Conservation (phyloP, 2,329 filamentous ascomycete genomes). For the Colletotrichum graminicola region DNA sequence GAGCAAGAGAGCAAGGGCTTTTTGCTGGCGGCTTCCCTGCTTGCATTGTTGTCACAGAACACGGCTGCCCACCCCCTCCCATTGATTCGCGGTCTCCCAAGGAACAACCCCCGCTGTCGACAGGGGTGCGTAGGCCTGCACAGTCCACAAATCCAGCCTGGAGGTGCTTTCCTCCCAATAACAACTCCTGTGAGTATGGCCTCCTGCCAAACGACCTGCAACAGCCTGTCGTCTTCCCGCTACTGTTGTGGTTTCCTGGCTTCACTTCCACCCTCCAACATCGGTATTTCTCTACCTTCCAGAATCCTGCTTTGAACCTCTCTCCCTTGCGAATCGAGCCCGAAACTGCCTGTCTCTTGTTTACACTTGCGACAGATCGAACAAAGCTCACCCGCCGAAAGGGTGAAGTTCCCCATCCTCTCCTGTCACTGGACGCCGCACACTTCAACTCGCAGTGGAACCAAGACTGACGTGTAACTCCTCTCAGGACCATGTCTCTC, state of each 20-base stretch:
- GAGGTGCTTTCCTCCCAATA: slow-evolving; percentile 40
- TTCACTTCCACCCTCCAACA: slow-evolving; percentile 8
- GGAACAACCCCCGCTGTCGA: slow-evolving; percentile 41
- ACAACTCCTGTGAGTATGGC: slow-evolving; percentile 43
- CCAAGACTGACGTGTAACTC: slow-evolving; percentile 31
- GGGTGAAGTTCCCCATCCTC: slow-evolving; percentile 40
- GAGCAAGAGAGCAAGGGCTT: slow-evolving; percentile 21
- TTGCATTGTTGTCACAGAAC: slow-evolving; percentile 26
- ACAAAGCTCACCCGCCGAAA: slow-evolving; percentile 38
- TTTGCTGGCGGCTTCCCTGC: slow-evolving; percentile 38
- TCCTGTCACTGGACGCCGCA: background rate
- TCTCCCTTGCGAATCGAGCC: slow-evolving; percentile 16
- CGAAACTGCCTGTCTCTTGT: slow-evolving; percentile 25
- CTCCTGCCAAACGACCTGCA: slow-evolving; percentile 32
- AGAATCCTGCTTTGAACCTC: slow-evolving; percentile 2
- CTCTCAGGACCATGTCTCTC: slow-evolving; percentile 68
- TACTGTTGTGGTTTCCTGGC: slow-evolving; percentile 19
- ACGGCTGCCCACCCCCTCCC: slow-evolving; percentile 34
- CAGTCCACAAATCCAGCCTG: slow-evolving; percentile 41
- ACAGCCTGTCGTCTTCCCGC: slow-evolving; percentile 28
- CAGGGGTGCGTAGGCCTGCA: slow-evolving; percentile 40
- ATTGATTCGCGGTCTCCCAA: slow-evolving; percentile 43
- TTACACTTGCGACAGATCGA: slow-evolving; percentile 25
- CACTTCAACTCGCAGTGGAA: slow-evolving; percentile 1
- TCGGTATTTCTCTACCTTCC: slow-evolving; percentile 9